phyloP scores from a whole-genome alignment of 2,329 filamentous ascomycete species.

The Calonectria naviculata region DNA sequence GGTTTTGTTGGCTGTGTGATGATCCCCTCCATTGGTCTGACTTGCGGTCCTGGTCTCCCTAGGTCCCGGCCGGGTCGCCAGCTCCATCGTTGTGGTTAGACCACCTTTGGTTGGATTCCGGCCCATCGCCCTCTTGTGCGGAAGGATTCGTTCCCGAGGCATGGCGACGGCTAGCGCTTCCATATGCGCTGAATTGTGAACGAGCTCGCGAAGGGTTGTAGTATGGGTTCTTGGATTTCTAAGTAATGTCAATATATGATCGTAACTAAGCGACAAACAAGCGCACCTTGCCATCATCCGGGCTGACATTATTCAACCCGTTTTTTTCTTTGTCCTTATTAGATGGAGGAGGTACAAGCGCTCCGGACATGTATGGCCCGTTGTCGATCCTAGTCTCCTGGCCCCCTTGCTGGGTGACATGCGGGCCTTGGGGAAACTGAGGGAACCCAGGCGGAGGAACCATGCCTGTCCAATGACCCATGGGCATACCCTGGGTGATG shows the following conservation, averaged over 20 bases:
- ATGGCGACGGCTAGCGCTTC: conserved; percentile 18
- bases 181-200: conserved; percentile 31
- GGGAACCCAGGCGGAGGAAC: conserved; percentile 34
- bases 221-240: conserved; percentile 42
- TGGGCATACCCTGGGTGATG: conserved; percentile 44
- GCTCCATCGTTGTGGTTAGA: conserved; percentile 26
- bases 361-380: conserved; percentile 12
- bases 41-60: not conserved
- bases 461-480: conserved; percentile 34
- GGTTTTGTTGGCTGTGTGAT: conserved; percentile 17
- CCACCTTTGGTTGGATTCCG: conserved; percentile 20
- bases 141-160: conserved; percentile 18
- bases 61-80: conserved; percentile 8
- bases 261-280: not conserved
- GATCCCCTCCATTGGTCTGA: not conserved
- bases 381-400: conserved; percentile 19
- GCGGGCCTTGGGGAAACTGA: conserved; percentile 15
- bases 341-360: conserved; percentile 17
- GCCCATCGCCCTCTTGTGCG: conserved; percentile 16
- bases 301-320: conserved; percentile 45
- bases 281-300: conserved; percentile 32
- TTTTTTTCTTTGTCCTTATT: conserved; percentile 37
- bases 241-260: conserved; percentile 18
- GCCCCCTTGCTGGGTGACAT: not conserved
- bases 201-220: conserved; percentile 36